Conservation (phyloP, 2,329 filamentous ascomycete genomes). For the Esteya vermicola region DNA sequence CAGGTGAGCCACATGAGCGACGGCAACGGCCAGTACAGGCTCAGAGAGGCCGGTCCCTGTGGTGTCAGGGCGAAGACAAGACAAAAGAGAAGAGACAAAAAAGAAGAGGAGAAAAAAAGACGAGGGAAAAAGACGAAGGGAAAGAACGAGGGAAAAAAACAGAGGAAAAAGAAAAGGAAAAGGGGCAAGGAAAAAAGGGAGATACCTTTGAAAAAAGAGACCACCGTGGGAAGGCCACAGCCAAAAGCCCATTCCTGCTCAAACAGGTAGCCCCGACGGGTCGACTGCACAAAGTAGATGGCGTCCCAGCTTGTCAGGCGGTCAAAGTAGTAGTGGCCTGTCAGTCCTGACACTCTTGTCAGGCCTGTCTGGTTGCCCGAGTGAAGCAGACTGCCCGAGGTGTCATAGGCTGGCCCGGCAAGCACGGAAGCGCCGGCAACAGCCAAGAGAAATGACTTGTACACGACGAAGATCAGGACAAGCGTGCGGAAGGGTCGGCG, state of each 20-base stretch:
- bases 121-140: slow-evolving; percentile 2
- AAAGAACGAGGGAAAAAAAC: not conserved
- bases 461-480: slow-evolving; percentile 34
- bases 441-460: slow-evolving; percentile 54
- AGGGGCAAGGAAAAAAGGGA: not conserved
- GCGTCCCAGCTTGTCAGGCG: slow-evolving; percentile 68
- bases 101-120: not conserved
- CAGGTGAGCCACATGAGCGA: slow-evolving; percentile 66
- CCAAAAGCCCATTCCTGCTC: slow-evolving; percentile 85
- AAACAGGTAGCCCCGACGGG: slow-evolving; percentile 50
- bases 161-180: not conserved
- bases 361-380: no score
- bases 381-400: slow-evolving; percentile 40
- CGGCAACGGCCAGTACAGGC: slow-evolving; percentile 41
- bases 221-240: slow-evolving; percentile 28
- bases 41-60: not conserved
- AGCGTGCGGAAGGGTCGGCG: slow-evolving; percentile 6
- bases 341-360: no score
- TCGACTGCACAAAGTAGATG: slow-evolving; percentile 55
- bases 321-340: slow-evolving; percentile 21
- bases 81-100: not conserved
- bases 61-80: no score
- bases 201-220: slow-evolving; percentile 19
- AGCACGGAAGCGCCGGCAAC: slow-evolving; percentile 36
- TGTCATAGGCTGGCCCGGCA: slow-evolving; percentile 57